These are phyloP conservation scores for Pichia kluyveri DNA, from an alignment of 805 yeast genomes.

Conservation along the genomic window DNA sequence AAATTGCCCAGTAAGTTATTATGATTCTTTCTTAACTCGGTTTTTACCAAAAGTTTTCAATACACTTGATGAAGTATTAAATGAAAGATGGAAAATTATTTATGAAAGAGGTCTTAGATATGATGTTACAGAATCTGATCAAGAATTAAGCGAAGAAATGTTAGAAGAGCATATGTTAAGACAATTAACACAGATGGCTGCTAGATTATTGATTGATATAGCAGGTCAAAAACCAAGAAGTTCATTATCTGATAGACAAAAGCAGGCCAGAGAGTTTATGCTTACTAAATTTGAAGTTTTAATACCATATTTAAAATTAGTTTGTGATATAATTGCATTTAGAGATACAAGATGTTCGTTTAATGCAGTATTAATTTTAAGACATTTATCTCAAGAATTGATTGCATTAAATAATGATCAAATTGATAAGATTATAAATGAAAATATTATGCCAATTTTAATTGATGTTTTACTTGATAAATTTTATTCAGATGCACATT, in stretches of 20 bases:
- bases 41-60: constrained; percentile 69
- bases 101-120: constrained; percentile 47
- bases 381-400: constrained; percentile 63
- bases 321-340: constrained; percentile 69
- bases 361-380: constrained; percentile 74
- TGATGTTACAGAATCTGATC: constrained; percentile 55
- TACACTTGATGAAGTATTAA: constrained; percentile 66
- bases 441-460: constrained; percentile 61
- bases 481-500: constrained; percentile 76
- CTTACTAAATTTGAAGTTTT: constrained; percentile 55
- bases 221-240: constrained; percentile 63
- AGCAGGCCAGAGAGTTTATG: constrained; percentile 57
- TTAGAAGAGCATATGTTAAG: constrained; percentile 92
- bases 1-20: constrained; percentile 72
- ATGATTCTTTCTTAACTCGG: constrained; percentile 61
- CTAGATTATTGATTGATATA: constrained; percentile 75
- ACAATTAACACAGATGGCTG: constrained; percentile 88
- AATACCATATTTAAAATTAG: constrained; percentile 67
- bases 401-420: constrained; percentile 55
- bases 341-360: constrained; percentile 90
- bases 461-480: constrained; percentile 60
- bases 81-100: constrained; percentile 67
- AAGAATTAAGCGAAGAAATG: constrained; percentile 91
- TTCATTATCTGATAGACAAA: constrained; percentile 46
- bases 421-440: constrained; percentile 63